Percentiles rank a stretch among this genome's conserved stretches.
phyloP scores from a whole-genome alignment of 192 early-diverging fungal genomes.

The Borealophlyctis nickersoniae region DNA sequence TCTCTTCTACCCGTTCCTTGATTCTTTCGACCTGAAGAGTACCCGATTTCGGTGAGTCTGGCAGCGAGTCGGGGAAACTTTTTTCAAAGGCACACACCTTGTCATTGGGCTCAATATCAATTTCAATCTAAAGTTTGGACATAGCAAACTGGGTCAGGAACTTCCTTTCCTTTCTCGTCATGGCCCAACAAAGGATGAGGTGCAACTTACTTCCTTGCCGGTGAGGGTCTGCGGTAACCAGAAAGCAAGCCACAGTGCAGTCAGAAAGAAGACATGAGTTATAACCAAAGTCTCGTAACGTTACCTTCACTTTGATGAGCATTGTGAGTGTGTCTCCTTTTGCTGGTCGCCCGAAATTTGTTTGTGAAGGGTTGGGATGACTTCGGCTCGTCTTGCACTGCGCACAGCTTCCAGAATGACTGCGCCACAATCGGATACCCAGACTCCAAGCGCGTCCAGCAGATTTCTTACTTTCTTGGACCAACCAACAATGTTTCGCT shows the following conservation, averaged over 20 bases:
- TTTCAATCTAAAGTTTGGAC: constrained; percentile 66
- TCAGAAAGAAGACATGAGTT: background rate
- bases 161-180: background rate
- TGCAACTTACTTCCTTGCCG: constrained; percentile 73
- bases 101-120: constrained; percentile 80
- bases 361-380: too few species aligned
- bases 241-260: too few species aligned
- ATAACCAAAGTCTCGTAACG: background rate
- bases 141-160: background rate
- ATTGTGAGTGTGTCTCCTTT: too few species aligned
- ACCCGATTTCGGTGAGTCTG: background rate
- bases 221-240: constrained; percentile 89
- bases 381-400: too few species aligned
- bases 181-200: background rate
- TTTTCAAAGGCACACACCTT: constrained; percentile 39
- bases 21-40: constrained; percentile 66
- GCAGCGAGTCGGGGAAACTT: background rate
- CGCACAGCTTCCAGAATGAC: too few species aligned
- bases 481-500: constrained; percentile 6
- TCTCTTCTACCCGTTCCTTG: constrained; percentile 91
- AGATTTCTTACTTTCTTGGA: too few species aligned
- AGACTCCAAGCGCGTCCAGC: too few species aligned
- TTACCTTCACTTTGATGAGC: constrained; percentile 78
- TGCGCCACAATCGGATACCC: too few species aligned
- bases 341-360: too few species aligned